Evolutionary conservation across 1,284 basidiomycete genomes (phyloP), one percentile per base, ranked within the genome.

Genomic region (Ganoderma resinaceum): DNA sequence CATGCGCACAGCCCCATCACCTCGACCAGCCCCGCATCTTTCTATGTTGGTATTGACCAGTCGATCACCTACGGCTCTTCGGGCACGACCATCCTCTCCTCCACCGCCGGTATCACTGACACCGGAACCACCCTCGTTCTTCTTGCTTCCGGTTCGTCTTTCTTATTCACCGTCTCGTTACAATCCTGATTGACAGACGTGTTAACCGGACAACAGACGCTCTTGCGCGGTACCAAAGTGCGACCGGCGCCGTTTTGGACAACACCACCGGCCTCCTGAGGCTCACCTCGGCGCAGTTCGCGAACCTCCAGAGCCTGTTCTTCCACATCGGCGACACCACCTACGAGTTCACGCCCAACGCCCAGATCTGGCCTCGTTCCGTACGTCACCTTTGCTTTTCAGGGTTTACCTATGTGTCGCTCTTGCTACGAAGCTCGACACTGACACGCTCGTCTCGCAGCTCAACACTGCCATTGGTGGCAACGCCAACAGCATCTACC

Each of bases 31-130:
- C 85, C 85, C 2, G 83, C 85, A 3, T 80, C 78, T 33, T 40
- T 69, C 3, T 89, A 81, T 72, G 88, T 87, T 84, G 87, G 87
- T 26, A 85, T 89, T 60, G 80, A 87, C 67, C 82, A 86, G 77
- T 80, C 81, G 37, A 77, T 89, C 65, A 75, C 77, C 1, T 89
- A 88, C 68, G 75, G 75, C 26, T 57, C 70, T 4, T 55, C 66
- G 5, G 67, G 62, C 14, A 83, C 77, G 16, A 61, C 65, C 20
- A 74, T 77, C 42, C 66, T 76, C 26, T 52, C 72, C 12, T 76
- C 70, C 52, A 72, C 74, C 14, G 76, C 75, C 7, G 77, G 77
- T 37, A 76, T 78, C 68, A 74, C 73, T 31, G 77, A 78, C 66
- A 77, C 76, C 31, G 77, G 77, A 7, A 77, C 75, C 26, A 75